phyloP scores from a whole-genome alignment of 495 filamentous ascomycete species.

The Podospora fimiseda region DNA sequence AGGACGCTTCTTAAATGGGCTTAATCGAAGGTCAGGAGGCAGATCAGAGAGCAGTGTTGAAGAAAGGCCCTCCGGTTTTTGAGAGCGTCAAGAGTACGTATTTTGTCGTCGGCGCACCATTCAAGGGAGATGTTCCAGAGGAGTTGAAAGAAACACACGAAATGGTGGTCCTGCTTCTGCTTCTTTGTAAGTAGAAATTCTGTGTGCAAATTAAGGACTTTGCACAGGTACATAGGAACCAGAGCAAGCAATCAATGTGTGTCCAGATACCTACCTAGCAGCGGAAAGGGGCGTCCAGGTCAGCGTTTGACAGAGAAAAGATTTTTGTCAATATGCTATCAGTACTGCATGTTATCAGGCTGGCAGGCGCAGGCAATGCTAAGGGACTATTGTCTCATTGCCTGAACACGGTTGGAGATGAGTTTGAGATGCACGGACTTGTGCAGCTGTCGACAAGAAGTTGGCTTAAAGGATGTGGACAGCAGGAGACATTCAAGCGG shows the following conservation, averaged over 20 bases:
- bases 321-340: no score
- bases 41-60: neutral
- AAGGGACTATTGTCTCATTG: slow-evolving; percentile 38
- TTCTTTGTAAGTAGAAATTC: no score
- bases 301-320: no score
- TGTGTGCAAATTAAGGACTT: no score
- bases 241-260: no score
- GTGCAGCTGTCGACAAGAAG: slow-evolving; percentile 39
- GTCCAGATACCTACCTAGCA: no score
- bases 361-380: no score
- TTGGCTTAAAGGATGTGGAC: slow-evolving; percentile 29
- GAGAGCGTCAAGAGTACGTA: neutral
- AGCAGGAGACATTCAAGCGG: slow-evolving; percentile 35
- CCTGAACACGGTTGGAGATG: slow-evolving; percentile 9
- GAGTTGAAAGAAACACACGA: no score
- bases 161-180: no score
- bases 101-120: neutral
- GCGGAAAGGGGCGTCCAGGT: no score
- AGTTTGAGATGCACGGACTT: slow-evolving; percentile 38
- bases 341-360: no score
- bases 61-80: neutral
- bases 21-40: neutral
- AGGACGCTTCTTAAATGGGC: neutral
- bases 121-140: neutral
- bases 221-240: no score